Percentiles rank a stretch among this genome's conserved stretches.
These are phyloP conservation scores for Podaxis sp. DNA, from an alignment of 768 basidiomycete genomes.

Conservation along the genomic window DNA sequence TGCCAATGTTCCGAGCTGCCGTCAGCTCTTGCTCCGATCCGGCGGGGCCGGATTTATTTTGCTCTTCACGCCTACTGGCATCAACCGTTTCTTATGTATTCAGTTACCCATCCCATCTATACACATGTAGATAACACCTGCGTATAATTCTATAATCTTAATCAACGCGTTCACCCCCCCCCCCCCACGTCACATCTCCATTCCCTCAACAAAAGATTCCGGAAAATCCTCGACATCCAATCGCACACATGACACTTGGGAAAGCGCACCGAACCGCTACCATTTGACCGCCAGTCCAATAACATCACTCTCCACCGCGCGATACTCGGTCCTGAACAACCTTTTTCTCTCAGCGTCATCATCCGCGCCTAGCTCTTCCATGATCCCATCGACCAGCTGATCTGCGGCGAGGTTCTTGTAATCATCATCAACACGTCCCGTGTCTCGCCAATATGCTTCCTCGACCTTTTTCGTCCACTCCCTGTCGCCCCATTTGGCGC, in stretches of 20 bases:
- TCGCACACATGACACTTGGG: background rate
- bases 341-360: constrained; percentile 41
- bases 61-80: background rate
- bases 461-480: constrained; percentile 85
- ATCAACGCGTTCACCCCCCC: constrained; percentile 4
- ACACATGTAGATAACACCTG: constrained; percentile 12
- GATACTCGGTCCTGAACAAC: constrained; percentile 77
- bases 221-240: background rate
- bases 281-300: constrained; percentile 76
- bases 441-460: constrained; percentile 71
- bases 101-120: constrained; percentile 6
- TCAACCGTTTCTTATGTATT: background rate
- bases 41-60: constrained; percentile 5
- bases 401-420: constrained; percentile 25
- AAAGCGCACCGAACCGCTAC: constrained; percentile 31
- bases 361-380: constrained; percentile 29
- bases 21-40: constrained; percentile 9
- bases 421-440: constrained; percentile 1
- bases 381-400: constrained; percentile 21
- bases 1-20: constrained; percentile 10
- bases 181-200: background rate
- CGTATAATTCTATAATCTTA: constrained; percentile 15
- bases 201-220: background rate
- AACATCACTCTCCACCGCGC: constrained; percentile 84
- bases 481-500: constrained; percentile 77